Conservation (phyloP, 2,329 filamentous ascomycete genomes). For the Scedosporium minutisporum region DNA sequence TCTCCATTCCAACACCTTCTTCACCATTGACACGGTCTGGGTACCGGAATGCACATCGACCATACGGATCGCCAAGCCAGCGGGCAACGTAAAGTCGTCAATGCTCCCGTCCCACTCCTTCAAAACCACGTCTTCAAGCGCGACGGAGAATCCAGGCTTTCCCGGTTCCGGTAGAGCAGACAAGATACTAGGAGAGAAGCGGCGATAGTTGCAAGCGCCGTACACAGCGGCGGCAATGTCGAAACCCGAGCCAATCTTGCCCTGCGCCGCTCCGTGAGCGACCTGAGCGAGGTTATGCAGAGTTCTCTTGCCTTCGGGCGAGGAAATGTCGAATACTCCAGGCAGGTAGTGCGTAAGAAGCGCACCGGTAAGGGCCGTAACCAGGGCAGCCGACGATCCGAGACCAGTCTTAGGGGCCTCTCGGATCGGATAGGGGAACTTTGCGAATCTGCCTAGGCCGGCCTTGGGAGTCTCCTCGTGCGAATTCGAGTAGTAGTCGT, state of each 20-base stretch:
- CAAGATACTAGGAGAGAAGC: constrained; percentile 79
- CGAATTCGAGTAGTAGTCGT: constrained; percentile 82
- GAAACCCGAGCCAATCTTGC: constrained; percentile 92
- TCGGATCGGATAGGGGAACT: constrained; percentile 65
- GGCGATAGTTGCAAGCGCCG: constrained; percentile 79
- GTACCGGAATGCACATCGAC: constrained; percentile 94
- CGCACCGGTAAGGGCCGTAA: constrained; percentile 74
- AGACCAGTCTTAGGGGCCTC: constrained; percentile 91
- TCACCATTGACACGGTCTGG: constrained; percentile 92
- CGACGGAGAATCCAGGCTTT: constrained; percentile 53
- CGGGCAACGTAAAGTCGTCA: constrained; percentile 59
- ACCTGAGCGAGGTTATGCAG: constrained; percentile 92
- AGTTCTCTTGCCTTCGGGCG: constrained; percentile 42
- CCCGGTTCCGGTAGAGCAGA: constrained; percentile 57
- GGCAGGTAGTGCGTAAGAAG: constrained; percentile 69
- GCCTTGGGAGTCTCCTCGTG: constrained; percentile 14
- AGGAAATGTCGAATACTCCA: constrained; percentile 45
- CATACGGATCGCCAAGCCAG: constrained; percentile 72
- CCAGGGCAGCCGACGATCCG: constrained; percentile 86
- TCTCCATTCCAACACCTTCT: constrained; percentile 78
- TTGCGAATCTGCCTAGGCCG: constrained; percentile 50
- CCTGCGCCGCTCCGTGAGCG: constrained; percentile 89
- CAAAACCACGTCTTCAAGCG: constrained; percentile 54
- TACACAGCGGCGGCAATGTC: constrained; percentile 90
- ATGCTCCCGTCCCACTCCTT: constrained; percentile 72